Conservation (phyloP, 1,284 basidiomycete species). For the Leccinum huronense region DNA sequence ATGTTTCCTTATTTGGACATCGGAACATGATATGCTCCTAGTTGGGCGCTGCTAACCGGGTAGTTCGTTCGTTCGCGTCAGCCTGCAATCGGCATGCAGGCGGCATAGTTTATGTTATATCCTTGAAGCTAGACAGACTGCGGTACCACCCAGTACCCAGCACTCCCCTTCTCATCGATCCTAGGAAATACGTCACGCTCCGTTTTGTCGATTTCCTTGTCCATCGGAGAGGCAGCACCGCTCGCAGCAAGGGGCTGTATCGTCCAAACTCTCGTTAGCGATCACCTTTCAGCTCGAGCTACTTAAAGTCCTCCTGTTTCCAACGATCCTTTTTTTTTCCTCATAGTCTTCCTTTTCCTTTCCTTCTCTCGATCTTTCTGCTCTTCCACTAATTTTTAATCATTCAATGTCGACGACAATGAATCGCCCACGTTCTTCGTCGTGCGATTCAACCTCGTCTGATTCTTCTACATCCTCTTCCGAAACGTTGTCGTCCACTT, state of each 20-base stretch:
- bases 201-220: conserved; percentile 6
- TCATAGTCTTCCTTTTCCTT: not conserved
- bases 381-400: conserved; percentile 2
- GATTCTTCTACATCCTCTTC: conserved; percentile 25
- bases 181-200: conserved; percentile 8
- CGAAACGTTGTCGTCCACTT: conserved; percentile 30
- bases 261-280: not conserved
- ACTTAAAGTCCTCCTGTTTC: conserved; percentile 24
- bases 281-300: conserved; percentile 14
- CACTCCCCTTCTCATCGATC: not conserved
- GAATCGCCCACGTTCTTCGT: conserved; percentile 25
- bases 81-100: conserved; percentile 17
- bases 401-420: conserved; percentile 9
- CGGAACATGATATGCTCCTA: conserved; percentile 19
- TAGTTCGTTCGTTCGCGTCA: conserved; percentile 7
- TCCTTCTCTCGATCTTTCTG: not conserved
- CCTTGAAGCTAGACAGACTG: conserved; percentile 8
- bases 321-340: not conserved
- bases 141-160: conserved; percentile 8
- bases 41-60: conserved; percentile 5
- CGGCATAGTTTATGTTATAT: conserved; percentile 16
- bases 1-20: conserved; percentile 27
- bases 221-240: conserved; percentile 8
- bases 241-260: conserved; percentile 19
- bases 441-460: conserved; percentile 23